Base-by-base conservation (phyloP, 2,329 filamentous ascomycete species). In the Lachnellula cervina region DNA sequence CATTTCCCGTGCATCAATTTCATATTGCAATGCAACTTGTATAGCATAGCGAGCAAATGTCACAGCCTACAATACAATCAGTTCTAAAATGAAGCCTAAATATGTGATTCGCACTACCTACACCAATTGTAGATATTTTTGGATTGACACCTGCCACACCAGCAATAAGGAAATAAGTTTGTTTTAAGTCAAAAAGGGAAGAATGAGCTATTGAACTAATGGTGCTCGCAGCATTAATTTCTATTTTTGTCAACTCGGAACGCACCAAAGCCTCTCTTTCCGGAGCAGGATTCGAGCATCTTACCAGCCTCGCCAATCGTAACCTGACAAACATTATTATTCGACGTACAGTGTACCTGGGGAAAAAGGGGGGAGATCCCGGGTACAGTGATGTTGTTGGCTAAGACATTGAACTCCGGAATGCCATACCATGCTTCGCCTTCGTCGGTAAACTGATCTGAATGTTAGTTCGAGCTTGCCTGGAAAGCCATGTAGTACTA, bases 111-210 rank as follows among this genome's bases (percentile, higher is more conserved):
- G 3, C 13, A 4, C 28, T 32, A 32, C 28, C 9, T 32, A 32
- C 78, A 47, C 81, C 82, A 3, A 87, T 77, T 0, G 87, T 89
- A 16, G 77, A 81, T 17, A 80, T 72, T 56, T 83, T 79, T 0
- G 87, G 88, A 68, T 82, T 89, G 28, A 89, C 77, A n/a, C 88
- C 87, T 1, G 83, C 87, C 58, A 91, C 89, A 2, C 88, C 88
- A 0, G 79, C 81, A 32, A 88, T 69, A 54, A 90, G 71, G 70
- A 89, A 89, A 72, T 90, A 90, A 0, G 87, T 86, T 45, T 74
- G 69, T 1, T 72, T 76, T 8, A 90, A 75, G 69, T 90, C 78
- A 68, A 91, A 88, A 8, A 73, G 65, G 3, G 73, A 66, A 0
- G 82, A 87, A n/a, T 84, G 75, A 11, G 80, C 73, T 9, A 90